These are phyloP conservation scores for Globisporangium okanoganense DNA, from an alignment of 352 stramenopile genomes.

Conservation along the genomic window DNA sequence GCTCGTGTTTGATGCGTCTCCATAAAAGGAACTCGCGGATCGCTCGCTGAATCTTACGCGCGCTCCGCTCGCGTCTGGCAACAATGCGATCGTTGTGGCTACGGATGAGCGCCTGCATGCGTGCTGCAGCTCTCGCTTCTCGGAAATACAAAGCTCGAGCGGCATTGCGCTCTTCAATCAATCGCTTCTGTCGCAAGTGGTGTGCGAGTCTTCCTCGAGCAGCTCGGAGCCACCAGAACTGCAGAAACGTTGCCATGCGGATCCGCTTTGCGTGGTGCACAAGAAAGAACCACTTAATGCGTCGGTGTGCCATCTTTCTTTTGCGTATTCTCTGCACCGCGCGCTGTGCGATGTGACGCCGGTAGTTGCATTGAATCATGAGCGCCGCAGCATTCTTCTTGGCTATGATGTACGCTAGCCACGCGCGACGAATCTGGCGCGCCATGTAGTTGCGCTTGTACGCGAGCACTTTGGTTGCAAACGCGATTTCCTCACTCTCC, in stretches of 20 bases:
- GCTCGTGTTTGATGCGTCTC: slow-evolving; percentile 32
- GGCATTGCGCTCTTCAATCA: slow-evolving; percentile 5
- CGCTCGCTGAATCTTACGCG: slow-evolving; percentile 39
- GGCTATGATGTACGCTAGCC: slow-evolving; percentile 21
- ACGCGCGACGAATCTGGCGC: slow-evolving; percentile 38
- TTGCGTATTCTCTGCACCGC: slow-evolving; percentile 27
- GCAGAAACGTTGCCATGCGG: slow-evolving; percentile 34
- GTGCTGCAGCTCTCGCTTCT: slow-evolving; percentile 31
- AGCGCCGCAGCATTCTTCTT: slow-evolving; percentile 28
- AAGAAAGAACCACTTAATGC: slow-evolving; percentile 81
- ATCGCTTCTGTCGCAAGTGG: slow-evolving; percentile 37
- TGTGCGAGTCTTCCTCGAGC: slow-evolving; percentile 36
- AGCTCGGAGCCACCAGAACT: slow-evolving; percentile 73
- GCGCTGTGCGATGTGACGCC: slow-evolving; percentile 27
- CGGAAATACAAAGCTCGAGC: slow-evolving; percentile 20
- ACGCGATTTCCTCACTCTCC: slow-evolving; percentile 54
- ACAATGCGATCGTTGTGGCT: slow-evolving; percentile 37
- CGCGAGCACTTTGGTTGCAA: slow-evolving; percentile 34
- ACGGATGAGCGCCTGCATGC: slow-evolving; percentile 49
- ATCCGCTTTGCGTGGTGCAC: slow-evolving; percentile 42
- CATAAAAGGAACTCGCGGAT: slow-evolving; percentile 36
- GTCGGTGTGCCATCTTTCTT: slow-evolving; percentile 48
- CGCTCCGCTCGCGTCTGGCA: slow-evolving; percentile 34
- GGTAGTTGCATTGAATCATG: slow-evolving; percentile 46
- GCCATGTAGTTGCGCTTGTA: slow-evolving; percentile 46